Evolutionary conservation across 305 asterid species (phyloP), one percentile per base, ranked within the genome.

Genomic region (Fraxinus platypoda): DNA sequence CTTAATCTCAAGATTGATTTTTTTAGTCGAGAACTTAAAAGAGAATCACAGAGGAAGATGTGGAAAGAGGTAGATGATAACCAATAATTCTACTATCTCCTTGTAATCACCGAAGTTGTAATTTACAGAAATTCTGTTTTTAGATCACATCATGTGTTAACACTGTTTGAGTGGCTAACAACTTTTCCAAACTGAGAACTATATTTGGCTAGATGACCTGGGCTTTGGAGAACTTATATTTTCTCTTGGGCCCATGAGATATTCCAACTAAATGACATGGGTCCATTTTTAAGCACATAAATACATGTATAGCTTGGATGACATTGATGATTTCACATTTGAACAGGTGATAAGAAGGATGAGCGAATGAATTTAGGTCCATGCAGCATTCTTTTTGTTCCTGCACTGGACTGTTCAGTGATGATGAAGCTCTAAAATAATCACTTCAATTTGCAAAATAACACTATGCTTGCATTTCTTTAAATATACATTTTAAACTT

Each of bases 281-380:
- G 12, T 17, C 75, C 49, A 72, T 72, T 11, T 71, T 34, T n/a
- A 72, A 30, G 21, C 28, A 34, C 76, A 31, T 72, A 33, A 34
- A 72, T 72, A 30, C 25, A 7, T 7, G 43, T 15, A 33, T 72
- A 1, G 15, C 76, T 72, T 7, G 15, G 46, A 72, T 72, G 28
- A 33, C 43, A 72, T 72, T 72, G 74, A 75, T 81, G 76, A 70
- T 75, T 81, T 81, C 23, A 26, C 30, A 35, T 66, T 41, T 64
- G 23, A 68, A 34, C 17, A 43, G 79, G 62, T 70, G 62, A 41
- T 76, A 70, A 76, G 77, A 33, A 35, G 64, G 80, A 72, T 31
- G 21, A 66, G 75, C 23, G 19, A 15, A 38, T 41, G 12, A 38
- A 4, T 76, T 72, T 70, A 71, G 37, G 31, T 34, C 71, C 76